Evolutionary conservation across 129 eudicot species (phyloP), one percentile per base, ranked within the genome.

Genomic region (Pittosporum tobira): DNA sequence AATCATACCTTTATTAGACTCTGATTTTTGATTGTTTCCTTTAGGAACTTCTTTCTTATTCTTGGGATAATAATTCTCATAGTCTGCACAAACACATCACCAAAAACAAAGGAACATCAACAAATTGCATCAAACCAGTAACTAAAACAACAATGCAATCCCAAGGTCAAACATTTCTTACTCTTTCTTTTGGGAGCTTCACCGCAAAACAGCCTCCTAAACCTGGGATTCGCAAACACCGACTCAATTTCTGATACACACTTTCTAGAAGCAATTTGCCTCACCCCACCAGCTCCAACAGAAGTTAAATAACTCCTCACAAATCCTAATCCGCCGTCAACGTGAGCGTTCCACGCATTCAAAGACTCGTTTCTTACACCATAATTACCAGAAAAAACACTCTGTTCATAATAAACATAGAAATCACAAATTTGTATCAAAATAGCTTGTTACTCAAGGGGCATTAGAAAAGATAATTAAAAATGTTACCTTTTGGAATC

Each of bases 61-160:
- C 52, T 77, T 84, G 0, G 88, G 94, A 61, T 72, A 68, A 70
- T 81, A 84, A 57, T 84, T 81, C 51, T 81, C 83, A 54, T 70
- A 84, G 15, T 84, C 94, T 84, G 55, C 62, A 69, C 56, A 20
- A 50, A 37, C 55, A 49, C 57, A 63, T 50, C 24, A 13, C 44
- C 57, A 29, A 55, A 51, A 25, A 29, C 47, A 18, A 70, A 37
- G 37, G 19, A 34, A 2, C 56, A 64, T 15, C 25, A 53, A 19
- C 29, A 46, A 9, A 43, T 46, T 13, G 11, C 16, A 29, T 19
- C 40, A 57, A 29, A 31, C 21, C 12, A 49, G 6, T 20, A 14
- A 5, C 11, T 11, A 25, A 20, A 60, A 36, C 1, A 42, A 53
- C 46, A n/a, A 45, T 1, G 12, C 16, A 29, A 27, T 27, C 23